Conservation (phyloP, 495 filamentous ascomycete species). For the Clavariopsis aquatica region DNA sequence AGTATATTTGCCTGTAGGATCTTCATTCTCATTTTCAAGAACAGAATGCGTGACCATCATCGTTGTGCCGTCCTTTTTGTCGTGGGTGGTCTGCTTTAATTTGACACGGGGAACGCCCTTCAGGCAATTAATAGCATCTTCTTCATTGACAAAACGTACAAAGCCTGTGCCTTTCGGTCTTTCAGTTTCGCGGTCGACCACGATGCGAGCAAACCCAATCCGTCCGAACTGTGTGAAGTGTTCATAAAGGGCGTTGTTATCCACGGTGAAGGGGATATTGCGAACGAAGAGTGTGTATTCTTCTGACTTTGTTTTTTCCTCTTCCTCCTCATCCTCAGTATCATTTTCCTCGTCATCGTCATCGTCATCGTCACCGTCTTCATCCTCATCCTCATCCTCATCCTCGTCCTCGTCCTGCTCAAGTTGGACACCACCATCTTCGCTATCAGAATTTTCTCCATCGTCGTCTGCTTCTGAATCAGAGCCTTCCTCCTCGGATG, state of each 20-base stretch:
- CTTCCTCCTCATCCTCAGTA: slow-evolving; percentile 38
- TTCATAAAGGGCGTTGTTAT: slow-evolving; percentile 74
- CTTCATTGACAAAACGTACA: slow-evolving; percentile 80
- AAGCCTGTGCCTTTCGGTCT: slow-evolving; percentile 90
- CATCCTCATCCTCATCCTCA: slow-evolving; percentile 41
- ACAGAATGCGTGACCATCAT: slow-evolving; percentile 56
- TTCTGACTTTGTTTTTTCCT: slow-evolving; percentile 54
- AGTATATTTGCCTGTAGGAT: slow-evolving; percentile 79
- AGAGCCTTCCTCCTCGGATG: slow-evolving; percentile 36
- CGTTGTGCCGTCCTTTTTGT: slow-evolving; percentile 33
- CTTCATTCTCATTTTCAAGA: slow-evolving; percentile 75
- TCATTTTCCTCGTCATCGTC: slow-evolving; percentile 46
- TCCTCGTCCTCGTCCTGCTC: slow-evolving; percentile 42
- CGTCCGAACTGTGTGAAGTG: slow-evolving; percentile 84
- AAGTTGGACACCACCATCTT: slow-evolving; percentile 29
- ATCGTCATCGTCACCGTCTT: slow-evolving; percentile 46
- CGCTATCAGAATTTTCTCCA: slow-evolving; percentile 43
- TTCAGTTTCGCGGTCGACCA: slow-evolving; percentile 79
- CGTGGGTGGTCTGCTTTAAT: slow-evolving; percentile 9
- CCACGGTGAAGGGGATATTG: slow-evolving; percentile 85
- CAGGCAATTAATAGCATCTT: slow-evolving; percentile 73
- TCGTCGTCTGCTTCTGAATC: slow-evolving; percentile 47
- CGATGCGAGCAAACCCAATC: slow-evolving; percentile 83
- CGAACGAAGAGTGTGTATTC: slow-evolving; percentile 84
- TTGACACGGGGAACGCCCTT: slow-evolving; percentile 61